Conservation (phyloP, 2,329 filamentous ascomycete species). For the Pseudogymnoascus sp. region DNA sequence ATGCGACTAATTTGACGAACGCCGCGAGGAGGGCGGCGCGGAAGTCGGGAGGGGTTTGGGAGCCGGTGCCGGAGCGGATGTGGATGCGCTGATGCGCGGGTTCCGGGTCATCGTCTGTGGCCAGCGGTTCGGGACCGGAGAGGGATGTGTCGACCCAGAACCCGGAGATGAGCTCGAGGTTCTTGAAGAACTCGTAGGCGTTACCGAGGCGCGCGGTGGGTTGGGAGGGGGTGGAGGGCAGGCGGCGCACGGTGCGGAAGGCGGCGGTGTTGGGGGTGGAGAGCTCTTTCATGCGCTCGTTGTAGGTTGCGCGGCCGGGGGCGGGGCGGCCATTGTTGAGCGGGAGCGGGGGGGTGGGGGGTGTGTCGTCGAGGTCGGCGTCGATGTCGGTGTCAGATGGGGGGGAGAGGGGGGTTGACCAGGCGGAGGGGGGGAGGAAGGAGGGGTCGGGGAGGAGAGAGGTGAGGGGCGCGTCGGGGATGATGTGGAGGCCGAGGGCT, state of each 20-base stretch:
- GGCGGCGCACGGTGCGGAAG: slow-evolving; percentile 51
- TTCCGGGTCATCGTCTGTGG: slow-evolving; percentile 7
- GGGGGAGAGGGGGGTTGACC: slow-evolving; percentile 34
- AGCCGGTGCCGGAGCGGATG: slow-evolving; percentile 41
- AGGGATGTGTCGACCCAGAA: slow-evolving; percentile 55
- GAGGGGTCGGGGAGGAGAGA: slow-evolving; percentile 46
- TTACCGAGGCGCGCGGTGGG: slow-evolving; percentile 51
- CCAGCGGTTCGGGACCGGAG: slow-evolving; percentile 15
- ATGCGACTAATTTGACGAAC: slow-evolving; percentile 55
- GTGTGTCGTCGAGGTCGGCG: background rate
- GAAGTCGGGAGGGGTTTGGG: slow-evolving; percentile 49
- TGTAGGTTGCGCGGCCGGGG: slow-evolving; percentile 48
- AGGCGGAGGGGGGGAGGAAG: slow-evolving; percentile 43
- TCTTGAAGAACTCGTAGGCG: slow-evolving; percentile 57
- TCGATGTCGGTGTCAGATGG: background rate
- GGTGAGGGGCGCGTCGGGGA: slow-evolving; percentile 37
- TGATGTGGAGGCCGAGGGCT: slow-evolving; percentile 49
- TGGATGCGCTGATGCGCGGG: slow-evolving; percentile 21
- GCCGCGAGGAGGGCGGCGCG: slow-evolving; percentile 48
- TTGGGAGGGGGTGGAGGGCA: slow-evolving; percentile 36
- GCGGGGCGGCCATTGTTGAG: slow-evolving; percentile 46
- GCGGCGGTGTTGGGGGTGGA: slow-evolving; percentile 47
- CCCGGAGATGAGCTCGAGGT: slow-evolving; percentile 47
- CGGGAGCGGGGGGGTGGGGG: slow-evolving; percentile 19
- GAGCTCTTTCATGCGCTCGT: slow-evolving; percentile 50